Evolutionary conservation across 768 basidiomycete species (phyloP).

Genomic region (Russula sp.): DNA sequence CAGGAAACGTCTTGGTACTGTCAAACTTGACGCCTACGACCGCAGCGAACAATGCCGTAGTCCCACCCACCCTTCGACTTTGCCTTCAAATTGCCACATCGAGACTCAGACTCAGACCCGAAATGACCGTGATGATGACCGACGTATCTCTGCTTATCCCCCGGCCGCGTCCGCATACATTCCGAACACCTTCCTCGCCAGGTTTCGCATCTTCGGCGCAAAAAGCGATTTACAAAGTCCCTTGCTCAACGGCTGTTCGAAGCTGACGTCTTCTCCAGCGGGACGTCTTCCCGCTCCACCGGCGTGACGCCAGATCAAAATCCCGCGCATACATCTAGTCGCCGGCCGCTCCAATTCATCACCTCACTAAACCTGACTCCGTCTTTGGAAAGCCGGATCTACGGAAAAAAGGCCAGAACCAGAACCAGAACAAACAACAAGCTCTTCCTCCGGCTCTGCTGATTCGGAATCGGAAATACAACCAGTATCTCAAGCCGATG

Average conservation of each 20-base stretch:
- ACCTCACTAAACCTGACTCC: slow-evolving; percentile 14
- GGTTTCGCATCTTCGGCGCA: slow-evolving; percentile 11
- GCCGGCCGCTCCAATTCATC: slow-evolving; percentile 26
- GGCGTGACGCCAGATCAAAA: neutral
- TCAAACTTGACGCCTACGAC: neutral
- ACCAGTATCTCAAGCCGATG: neutral
- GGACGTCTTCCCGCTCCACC: slow-evolving; percentile 4
- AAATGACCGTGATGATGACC: neutral
- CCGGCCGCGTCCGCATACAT: neutral
- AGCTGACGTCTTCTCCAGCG: slow-evolving; percentile 29
- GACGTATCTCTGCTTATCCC: neutral
- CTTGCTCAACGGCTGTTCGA: slow-evolving; percentile 29
- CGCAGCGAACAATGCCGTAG: neutral
- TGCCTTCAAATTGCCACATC: neutral
- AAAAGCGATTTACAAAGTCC: slow-evolving; percentile 20
- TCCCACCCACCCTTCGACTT: neutral
- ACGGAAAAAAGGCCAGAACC: neutral
- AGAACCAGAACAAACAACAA: too few species aligned
- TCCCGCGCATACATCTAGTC: slow-evolving; percentile 21
- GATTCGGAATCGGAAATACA: slow-evolving; percentile 1
- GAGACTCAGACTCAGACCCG: neutral
- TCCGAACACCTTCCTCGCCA: neutral
- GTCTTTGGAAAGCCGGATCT: slow-evolving; percentile 14
- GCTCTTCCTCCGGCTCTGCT: neutral
- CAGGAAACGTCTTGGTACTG: slow-evolving; percentile 2